Evolutionary conservation across 2,329 filamentous ascomycete species (phyloP), one percentile per base, ranked within the genome.

Genomic region (Furcasterigmium furcatum): DNA sequence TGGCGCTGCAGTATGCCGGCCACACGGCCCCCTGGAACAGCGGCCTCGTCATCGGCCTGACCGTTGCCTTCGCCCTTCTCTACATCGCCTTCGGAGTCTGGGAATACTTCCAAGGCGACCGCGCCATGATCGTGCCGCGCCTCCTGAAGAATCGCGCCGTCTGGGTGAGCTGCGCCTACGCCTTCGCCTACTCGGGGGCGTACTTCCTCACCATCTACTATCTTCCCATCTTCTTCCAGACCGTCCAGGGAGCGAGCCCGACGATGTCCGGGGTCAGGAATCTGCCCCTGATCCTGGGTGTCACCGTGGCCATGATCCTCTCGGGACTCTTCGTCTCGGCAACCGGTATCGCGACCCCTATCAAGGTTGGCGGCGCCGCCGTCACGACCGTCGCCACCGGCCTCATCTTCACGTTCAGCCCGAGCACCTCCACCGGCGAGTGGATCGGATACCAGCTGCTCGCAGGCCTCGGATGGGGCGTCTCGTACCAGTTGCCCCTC

Each of bases 391-490:
- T 66, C 3, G 63, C 61, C 4, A 52, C 62, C 10, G 66, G 66
- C 1, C 42, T 68, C 14, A 53, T 71, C n/a, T 67, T 65, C 41
- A 61, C 61, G 4, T 57, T 72, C 3, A 57, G 61, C 7, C 52
- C 60, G 12, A 46, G 54, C 25, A 64, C 64, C 16, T 25, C 53
- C 4, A 53, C 56, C 0, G 61, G 55, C 5, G 58, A 61, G 34
- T 75, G 71, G 71, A 65, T 76, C 12, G 71, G 71, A 2, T 76
- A 70, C 46, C 71, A 77, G 56, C 59, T 76, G 5, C 53, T 76
- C 5, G 61, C 57, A 14, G 72, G 73, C 8, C 48, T 69, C 5
- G 71, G 65, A 2, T 62, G 61, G 16, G 73, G 72, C 6, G 53
- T 58, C 4, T 63, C 55, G 3, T 59, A 65, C 22, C 68, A 76